A percentile compares a stretch with the other conserved stretches of the same genome.
phyloP scores from a whole-genome alignment of 192 early-diverging fungal species.

The Backusella parvicylindrica region DNA sequence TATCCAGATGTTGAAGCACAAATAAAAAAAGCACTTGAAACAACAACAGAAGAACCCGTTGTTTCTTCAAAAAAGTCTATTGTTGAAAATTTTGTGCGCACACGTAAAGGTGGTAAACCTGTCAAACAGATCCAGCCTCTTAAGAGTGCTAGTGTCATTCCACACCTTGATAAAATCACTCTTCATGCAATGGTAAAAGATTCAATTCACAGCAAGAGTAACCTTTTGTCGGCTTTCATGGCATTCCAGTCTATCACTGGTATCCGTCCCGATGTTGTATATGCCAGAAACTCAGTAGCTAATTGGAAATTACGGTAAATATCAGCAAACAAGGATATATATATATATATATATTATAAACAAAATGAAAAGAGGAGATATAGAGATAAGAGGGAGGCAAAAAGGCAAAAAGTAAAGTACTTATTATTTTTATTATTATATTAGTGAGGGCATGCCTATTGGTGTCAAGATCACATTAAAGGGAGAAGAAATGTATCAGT shows the following conservation, averaged over 20 bases:
- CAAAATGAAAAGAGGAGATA: background rate
- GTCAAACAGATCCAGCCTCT: constrained; percentile 54
- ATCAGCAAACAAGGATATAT: background rate
- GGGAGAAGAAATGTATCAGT: constrained; percentile 87
- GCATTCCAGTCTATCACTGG: constrained; percentile 88
- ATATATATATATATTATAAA: too few relatives aligned
- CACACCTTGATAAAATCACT: constrained; percentile 67
- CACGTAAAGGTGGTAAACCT: constrained; percentile 45
- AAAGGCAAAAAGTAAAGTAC: background rate
- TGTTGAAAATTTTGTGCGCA: constrained; percentile 3
- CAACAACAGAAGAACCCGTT: background rate
- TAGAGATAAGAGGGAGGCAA: background rate
- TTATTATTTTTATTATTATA: background rate
- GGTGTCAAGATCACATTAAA: constrained; percentile 77
- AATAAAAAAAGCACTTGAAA: constrained; percentile 19
- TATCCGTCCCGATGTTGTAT: constrained; percentile 71
- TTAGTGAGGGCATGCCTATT: constrained; percentile 76
- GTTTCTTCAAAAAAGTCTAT: background rate
- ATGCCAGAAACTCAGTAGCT: constrained; percentile 76
- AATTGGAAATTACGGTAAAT: constrained; percentile 83
- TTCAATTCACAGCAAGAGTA: constrained; percentile 84
- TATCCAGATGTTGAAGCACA: constrained; percentile 31
- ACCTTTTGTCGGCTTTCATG: constrained; percentile 87
- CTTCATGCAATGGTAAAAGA: constrained; percentile 87
- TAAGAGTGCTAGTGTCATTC: constrained; percentile 59